Conservation (phyloP, 139 green algal genomes). For the Pycnococcus provasolii region DNA sequence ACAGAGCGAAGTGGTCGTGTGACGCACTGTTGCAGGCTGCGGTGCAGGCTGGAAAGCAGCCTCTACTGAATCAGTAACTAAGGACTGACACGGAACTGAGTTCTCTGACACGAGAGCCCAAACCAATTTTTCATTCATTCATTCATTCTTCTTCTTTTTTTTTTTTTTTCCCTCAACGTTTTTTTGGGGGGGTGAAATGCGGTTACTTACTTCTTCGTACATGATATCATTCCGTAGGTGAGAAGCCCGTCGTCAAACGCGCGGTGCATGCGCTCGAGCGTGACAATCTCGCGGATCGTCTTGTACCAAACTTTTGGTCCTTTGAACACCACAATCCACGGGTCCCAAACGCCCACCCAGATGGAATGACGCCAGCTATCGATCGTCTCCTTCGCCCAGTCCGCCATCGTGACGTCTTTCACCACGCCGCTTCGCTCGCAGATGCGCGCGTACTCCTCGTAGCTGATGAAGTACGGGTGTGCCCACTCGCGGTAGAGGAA, state of each 20-base stretch:
- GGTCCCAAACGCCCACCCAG: constrained; percentile 83
- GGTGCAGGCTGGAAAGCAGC: too few species aligned
- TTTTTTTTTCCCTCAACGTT: too few species aligned
- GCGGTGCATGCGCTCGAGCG: constrained; percentile 84
- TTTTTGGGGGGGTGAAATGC: too few species aligned
- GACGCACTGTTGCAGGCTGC: too few species aligned
- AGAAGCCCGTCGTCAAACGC: constrained; percentile 72
- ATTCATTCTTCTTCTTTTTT: too few species aligned
- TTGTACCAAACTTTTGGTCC: constrained; percentile 71
- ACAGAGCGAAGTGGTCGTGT: too few species aligned
- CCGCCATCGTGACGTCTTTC: constrained; percentile 38
- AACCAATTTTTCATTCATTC: too few species aligned
- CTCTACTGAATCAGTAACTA: too few species aligned
- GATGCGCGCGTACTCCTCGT: constrained; percentile 75
- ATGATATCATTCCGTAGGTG: constrained; percentile 60
- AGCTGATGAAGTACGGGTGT: constrained; percentile 90
- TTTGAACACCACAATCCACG: constrained; percentile 84
- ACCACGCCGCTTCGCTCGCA: constrained; percentile 60
- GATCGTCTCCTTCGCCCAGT: constrained; percentile 81
- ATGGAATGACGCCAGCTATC: constrained; percentile 81
- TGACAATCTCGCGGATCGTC: constrained; percentile 76
- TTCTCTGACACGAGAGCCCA: too few species aligned
- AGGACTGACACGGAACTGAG: too few species aligned
- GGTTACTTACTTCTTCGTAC: constrained; percentile 20
- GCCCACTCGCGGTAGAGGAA: constrained; percentile 95